These are phyloP conservation scores for Strobilomyces echinocephalus DNA, from an alignment of 768 basidiomycete genomes.

Conservation along the genomic window DNA sequence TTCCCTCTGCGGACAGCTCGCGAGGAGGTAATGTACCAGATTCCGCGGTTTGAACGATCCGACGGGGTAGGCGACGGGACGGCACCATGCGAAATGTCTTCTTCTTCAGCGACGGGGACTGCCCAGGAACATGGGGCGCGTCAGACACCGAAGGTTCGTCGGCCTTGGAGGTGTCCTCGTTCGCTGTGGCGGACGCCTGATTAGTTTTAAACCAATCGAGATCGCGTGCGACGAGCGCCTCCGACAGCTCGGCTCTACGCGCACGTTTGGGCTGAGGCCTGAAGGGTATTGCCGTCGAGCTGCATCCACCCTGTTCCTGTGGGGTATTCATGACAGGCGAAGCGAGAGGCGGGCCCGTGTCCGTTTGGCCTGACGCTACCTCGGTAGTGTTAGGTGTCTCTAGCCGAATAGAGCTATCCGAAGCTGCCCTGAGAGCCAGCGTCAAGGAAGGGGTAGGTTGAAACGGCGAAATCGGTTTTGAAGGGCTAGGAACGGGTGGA, in stretches of 20 bases:
- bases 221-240: constrained; percentile 26
- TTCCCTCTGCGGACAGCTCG: not conserved
- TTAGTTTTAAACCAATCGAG: constrained; percentile 27
- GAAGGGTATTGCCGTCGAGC: not conserved
- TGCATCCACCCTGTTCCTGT: not conserved
- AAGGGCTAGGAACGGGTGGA: not conserved
- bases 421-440: not conserved
- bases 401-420: not conserved
- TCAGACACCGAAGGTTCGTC: not conserved
- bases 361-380: not conserved
- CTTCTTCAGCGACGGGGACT: constrained; percentile 7
- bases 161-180: not conserved
- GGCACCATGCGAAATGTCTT: constrained; percentile 28
- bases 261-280: constrained; percentile 28
- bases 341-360: not conserved
- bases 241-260: constrained; percentile 19
- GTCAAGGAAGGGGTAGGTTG: not conserved
- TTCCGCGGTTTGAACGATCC: constrained; percentile 4
- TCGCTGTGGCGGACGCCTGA: not conserved
- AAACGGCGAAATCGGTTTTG: not conserved
- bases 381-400: not conserved
- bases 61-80: constrained; percentile 20
- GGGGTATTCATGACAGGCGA: not conserved
- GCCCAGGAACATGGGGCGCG: not conserved
- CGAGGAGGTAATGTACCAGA: not conserved